Conservation (phyloP, 2,329 filamentous ascomycete species). For the Ceratocystis smalleyi region DNA sequence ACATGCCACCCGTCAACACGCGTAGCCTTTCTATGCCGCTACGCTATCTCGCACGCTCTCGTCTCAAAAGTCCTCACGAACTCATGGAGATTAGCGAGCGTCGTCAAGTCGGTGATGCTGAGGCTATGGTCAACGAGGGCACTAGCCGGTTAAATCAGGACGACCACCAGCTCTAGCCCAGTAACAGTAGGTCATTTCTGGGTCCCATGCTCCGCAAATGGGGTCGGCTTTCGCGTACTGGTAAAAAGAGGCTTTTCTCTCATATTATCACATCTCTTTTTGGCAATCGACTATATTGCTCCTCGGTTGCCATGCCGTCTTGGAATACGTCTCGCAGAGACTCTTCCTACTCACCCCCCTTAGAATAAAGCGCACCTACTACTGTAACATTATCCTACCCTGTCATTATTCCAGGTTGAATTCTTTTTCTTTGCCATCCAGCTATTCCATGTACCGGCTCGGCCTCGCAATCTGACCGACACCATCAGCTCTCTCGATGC, state of each 20-base stretch:
- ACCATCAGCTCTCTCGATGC: background rate
- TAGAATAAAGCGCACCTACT: background rate
- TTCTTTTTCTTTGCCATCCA: background rate
- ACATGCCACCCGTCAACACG: conserved; percentile 22
- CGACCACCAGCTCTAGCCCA: conserved; percentile 25
- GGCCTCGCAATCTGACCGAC: background rate
- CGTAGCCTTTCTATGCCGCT: conserved; percentile 49
- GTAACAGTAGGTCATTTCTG: background rate
- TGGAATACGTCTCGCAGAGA: background rate
- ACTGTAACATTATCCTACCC: background rate
- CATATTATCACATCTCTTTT: background rate
- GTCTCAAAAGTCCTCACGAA: conserved; percentile 33
- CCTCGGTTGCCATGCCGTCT: background rate
- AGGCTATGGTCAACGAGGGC: conserved; percentile 52
- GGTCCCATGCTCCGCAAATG: background rate
- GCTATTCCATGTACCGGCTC: background rate
- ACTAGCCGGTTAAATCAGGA: conserved; percentile 20
- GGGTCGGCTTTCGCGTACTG: background rate
- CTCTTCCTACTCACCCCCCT: background rate
- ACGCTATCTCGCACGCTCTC: conserved; percentile 47
- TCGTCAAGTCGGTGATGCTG: conserved; percentile 79
- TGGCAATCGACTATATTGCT: background rate
- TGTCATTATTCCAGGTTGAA: background rate
- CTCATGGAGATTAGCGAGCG: conserved; percentile 66
- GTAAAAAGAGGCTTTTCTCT: background rate